Evolutionary conservation across 805 yeast genomes (phyloP).

Genomic region (Starmerella apicola): DNA sequence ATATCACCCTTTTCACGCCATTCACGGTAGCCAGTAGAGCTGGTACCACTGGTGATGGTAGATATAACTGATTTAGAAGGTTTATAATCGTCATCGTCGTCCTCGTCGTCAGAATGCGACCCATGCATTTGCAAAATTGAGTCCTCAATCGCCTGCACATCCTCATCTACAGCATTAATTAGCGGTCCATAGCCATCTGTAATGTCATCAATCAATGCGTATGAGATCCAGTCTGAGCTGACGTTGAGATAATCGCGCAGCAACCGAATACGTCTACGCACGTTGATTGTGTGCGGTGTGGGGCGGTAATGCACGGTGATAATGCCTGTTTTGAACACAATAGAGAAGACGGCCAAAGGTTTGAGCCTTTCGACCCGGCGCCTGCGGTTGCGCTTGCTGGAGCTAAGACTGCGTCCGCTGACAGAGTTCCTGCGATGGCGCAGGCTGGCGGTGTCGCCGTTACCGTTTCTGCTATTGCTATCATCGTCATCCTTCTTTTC

Average conservation of each 20-base stretch:
- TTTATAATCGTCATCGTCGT: constrained; percentile 29
- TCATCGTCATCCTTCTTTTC: background rate
- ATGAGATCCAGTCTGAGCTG: constrained; percentile 92
- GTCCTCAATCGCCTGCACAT: constrained; percentile 89
- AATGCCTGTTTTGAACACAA: constrained; percentile 84
- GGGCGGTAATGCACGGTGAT: constrained; percentile 88
- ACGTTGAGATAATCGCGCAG: constrained; percentile 80
- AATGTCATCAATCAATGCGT: constrained; percentile 90
- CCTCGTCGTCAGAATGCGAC: constrained; percentile 37
- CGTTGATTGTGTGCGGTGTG: constrained; percentile 93
- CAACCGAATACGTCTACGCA: constrained; percentile 80
- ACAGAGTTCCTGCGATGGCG: constrained; percentile 11
- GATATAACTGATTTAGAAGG: constrained; percentile 22
- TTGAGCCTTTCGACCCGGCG: constrained; percentile 41
- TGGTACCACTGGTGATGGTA: constrained; percentile 23
- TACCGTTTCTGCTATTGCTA: background rate
- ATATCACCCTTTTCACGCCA: constrained; percentile 93
- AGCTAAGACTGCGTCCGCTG: constrained; percentile 13
- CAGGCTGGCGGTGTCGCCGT: background rate
- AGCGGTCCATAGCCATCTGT: constrained; percentile 97
- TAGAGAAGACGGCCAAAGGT: constrained; percentile 84
- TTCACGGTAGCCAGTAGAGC: constrained; percentile 38
- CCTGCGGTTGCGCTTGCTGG: constrained; percentile 3
- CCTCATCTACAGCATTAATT: constrained; percentile 87
- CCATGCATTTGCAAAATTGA: constrained; percentile 80